These are phyloP conservation scores for Arachnopeziza araneosa DNA, from an alignment of 2,329 filamentous ascomycete species.

Conservation along the genomic window DNA sequence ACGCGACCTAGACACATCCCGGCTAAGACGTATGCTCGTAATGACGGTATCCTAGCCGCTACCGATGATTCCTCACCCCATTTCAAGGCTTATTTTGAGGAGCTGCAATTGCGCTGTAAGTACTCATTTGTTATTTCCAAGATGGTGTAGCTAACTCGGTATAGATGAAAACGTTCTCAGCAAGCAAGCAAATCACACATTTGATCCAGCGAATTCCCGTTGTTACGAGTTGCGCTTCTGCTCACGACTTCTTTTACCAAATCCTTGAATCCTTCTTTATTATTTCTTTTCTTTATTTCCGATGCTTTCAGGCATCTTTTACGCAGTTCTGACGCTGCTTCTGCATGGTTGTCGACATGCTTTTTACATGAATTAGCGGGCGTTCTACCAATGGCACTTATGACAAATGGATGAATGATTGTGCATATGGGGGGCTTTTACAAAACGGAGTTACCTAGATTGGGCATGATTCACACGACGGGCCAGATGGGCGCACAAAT, in stretches of 20 bases:
- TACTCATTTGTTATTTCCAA: slow-evolving; percentile 11
- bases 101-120: slow-evolving; percentile 53
- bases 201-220: slow-evolving; percentile 36
- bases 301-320: background rate
- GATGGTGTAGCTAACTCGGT: background rate
- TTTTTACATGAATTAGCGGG: background rate
- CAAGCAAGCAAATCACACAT: slow-evolving; percentile 26
- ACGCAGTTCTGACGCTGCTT: no score
- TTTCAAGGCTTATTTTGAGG: slow-evolving; percentile 47
- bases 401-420: background rate
- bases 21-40: slow-evolving; percentile 43
- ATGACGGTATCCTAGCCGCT: slow-evolving; percentile 39
- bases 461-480: background rate
- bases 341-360: no score
- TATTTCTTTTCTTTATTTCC: background rate
- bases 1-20: slow-evolving; percentile 54
- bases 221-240: slow-evolving; percentile 46
- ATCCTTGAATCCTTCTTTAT: slow-evolving; percentile 2
- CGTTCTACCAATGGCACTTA: background rate
- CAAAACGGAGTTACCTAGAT: background rate
- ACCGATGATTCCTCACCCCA: slow-evolving; percentile 35
- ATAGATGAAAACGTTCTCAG: slow-evolving; percentile 28
- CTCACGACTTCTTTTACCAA: slow-evolving; percentile 25
- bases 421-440: background rate
- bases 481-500: background rate